Base-by-base conservation (phyloP, 768 basidiomycete genomes). In the Leccinum disarticulatum region DNA sequence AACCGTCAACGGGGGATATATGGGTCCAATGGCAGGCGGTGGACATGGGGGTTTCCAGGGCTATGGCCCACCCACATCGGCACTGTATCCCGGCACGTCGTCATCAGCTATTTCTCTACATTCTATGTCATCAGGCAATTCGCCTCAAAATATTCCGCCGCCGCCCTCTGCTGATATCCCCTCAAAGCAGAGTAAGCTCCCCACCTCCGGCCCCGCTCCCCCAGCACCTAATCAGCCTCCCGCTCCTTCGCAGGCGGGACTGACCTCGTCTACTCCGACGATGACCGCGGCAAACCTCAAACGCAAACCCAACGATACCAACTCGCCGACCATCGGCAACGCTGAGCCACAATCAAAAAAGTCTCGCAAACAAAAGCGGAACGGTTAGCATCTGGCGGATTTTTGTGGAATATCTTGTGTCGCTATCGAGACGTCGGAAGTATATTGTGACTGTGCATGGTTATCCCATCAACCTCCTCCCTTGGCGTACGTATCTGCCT, bases 111-210 rank as follows among this genome's bases (percentile, higher is more conserved):
- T 80, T 28, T 70, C 81, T 11, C 81, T 81, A 48, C 81, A 84
- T 57, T 77, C 81, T 48, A 59, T 66, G 48, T 66, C 68, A 55
- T 70, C 75, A 27, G 73, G 77, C 64, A 75, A 68, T 62, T 84
- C 83, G 28, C 83, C 81, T 19, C 81, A 84, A 77, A 83, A 81
- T 63, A 64, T 62, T 41, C 71, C 77, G 2, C 73, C 76, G 1
- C 73, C 76, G 3, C 70, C 77, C 41, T 82, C 85, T 55, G 80
- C 80, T 55, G 77, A 78, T 58, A 84, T 84, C 27, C 83, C 83
- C 13, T 80, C 79, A 72, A 89, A 90, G 74, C 83, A 84, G 73
- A 80, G 82, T 68, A 87, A 87, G 69, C 80, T 80, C 52, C 80
- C 83, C 61, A 81, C 80, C 47, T 70, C 76, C 54, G 75, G 75